Evolutionary conservation across 2,329 filamentous ascomycete species (phyloP).

Genomic region (Sporothrix pallida): DNA sequence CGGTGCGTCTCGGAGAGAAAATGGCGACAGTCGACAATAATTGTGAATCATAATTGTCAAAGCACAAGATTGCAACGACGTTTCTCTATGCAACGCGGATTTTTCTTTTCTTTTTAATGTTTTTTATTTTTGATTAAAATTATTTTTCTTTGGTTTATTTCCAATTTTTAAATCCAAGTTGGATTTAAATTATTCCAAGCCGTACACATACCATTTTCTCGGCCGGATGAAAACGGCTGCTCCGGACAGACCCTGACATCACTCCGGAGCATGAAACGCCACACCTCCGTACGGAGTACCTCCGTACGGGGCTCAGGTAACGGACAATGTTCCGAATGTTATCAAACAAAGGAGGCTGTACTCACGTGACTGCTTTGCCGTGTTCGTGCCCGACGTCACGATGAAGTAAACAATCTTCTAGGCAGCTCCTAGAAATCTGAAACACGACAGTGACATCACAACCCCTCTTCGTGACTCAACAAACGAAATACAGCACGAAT

Average conservation of each 20-base stretch:
- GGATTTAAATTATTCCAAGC: no score
- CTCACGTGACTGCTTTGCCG: background rate
- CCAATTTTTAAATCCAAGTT: background rate
- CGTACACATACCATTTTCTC: background rate
- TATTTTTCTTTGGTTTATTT: background rate
- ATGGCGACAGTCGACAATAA: background rate
- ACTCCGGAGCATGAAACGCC: constrained; percentile 1
- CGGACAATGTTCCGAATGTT: no score
- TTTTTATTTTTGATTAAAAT: background rate
- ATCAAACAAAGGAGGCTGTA: background rate
- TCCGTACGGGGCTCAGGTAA: background rate
- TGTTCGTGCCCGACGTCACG: constrained; percentile 17
- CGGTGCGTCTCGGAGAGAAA: constrained; percentile 2
- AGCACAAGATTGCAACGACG: background rate
- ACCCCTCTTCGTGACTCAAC: constrained; percentile 4
- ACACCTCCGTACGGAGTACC: background rate
- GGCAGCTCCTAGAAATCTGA: background rate
- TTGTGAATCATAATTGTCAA: background rate
- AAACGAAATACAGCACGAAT: background rate
- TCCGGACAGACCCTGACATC: background rate
- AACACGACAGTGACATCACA: constrained; percentile 19
- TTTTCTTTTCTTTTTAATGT: background rate
- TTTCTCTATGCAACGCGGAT: background rate
- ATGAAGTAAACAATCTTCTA: background rate
- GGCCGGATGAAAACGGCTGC: background rate